Evolutionary conservation across 164 flowering plant species (phyloP), one percentile per base, ranked within the genome.

Genomic region (Vitis rupestris): DNA sequence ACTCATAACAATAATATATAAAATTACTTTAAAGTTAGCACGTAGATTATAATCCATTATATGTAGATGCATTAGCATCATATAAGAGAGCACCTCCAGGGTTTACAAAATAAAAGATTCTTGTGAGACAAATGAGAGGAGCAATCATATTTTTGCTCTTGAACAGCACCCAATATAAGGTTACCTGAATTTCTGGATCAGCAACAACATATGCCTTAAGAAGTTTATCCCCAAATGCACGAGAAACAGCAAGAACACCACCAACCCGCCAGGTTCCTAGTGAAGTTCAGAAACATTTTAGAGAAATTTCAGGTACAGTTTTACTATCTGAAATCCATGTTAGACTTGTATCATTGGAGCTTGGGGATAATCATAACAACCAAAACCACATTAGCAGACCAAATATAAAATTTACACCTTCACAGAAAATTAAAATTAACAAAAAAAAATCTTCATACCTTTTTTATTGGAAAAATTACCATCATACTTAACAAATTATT

Each of bases 181-280:
- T 50, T 73, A 92, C 97, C 92, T 90, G 89, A 78, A 92, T 87
- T 74, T 92, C 97, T 56, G 97, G 97, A 66, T 90, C 97, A 64
- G 97, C 90, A 64, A 88, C 88, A 64, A 92, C 94, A 84, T 61
- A 92, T 65, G 75, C 92, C 75, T 89, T 90, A 17, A 92, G 86
- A 64, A 85, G 70, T 71, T 78, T 86, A 75, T 92, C 91, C 1
- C 97, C 97, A 79, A 92, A 92, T 75, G 97, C 95, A 82, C 97
- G 97, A 75, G 97, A 92, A 77, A 92, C 91, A 61, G 95, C 97
- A 55, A 92, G 90, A 66, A 92, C 82, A 52, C 97, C 95, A 47
- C 95, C 95, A 70, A 92, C 97, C 37, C 97, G 78, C 97, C 97
- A 92, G 13, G 95, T 90, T 74, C 95, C 97, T 92, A 61, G 27